These are phyloP conservation scores for Kodamaea plutei DNA, from an alignment of 1,139 yeast species.

Conservation along the genomic window DNA sequence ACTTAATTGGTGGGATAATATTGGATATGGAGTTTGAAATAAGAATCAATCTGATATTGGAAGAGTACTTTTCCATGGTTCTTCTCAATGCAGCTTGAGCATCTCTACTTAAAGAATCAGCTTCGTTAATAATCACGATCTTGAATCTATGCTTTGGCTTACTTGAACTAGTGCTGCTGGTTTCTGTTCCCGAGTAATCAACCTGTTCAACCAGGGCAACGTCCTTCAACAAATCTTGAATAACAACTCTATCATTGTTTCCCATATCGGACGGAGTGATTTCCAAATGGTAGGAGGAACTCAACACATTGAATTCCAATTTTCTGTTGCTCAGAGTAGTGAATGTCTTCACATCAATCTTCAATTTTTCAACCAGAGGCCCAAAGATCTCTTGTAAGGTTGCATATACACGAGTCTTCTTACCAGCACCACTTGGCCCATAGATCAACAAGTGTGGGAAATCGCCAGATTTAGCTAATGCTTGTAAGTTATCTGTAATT, in stretches of 20 bases:
- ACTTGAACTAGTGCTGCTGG: constrained; percentile 17
- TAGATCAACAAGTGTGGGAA: constrained; percentile 89
- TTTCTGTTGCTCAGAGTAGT: constrained; percentile 68
- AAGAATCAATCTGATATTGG: constrained; percentile 77
- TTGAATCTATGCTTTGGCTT: constrained; percentile 68
- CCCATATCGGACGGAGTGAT: constrained; percentile 98
- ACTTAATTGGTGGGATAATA: constrained; percentile 89
- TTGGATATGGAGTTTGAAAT: constrained; percentile 87
- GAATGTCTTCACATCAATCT: constrained; percentile 85
- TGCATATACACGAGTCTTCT: constrained; percentile 87
- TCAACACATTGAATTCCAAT: constrained; percentile 84
- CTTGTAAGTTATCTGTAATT: constrained; percentile 59
- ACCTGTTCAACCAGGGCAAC: constrained; percentile 95
- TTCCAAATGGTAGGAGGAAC: constrained; percentile 87
- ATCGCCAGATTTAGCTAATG: constrained; percentile 73
- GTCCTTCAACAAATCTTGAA: constrained; percentile 89
- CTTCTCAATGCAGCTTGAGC: constrained; percentile 97
- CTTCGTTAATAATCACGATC: constrained; percentile 90
- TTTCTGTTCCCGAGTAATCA: constrained; percentile 56
- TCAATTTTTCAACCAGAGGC: constrained; percentile 71
- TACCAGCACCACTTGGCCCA: constrained; percentile 97
- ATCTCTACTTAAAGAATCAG: constrained; percentile 86
- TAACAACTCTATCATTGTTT: constrained; percentile 87
- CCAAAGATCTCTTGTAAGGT: constrained; percentile 81
- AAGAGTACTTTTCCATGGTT: constrained; percentile 96